Conservation (phyloP, 2,329 filamentous ascomycete genomes). For the Dothideomycetes sp. region DNA sequence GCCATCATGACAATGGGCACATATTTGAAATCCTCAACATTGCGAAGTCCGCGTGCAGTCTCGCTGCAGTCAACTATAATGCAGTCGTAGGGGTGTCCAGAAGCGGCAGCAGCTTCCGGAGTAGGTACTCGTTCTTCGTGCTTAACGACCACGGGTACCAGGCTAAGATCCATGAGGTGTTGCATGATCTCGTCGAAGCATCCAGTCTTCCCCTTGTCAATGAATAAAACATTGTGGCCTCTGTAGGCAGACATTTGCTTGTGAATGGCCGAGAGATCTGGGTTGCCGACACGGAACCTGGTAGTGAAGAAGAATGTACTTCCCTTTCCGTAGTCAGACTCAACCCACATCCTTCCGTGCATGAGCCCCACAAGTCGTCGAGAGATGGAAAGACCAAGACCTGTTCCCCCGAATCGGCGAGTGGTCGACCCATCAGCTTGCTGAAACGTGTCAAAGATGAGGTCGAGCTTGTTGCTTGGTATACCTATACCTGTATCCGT, state of each 20-base stretch:
- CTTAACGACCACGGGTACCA: constrained; percentile 75
- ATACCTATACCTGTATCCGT: constrained; percentile 96
- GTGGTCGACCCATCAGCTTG: constrained; percentile 97
- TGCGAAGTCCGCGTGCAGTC: constrained; percentile 73
- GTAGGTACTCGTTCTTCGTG: constrained; percentile 57
- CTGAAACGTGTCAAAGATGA: constrained; percentile 98
- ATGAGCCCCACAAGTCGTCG: constrained; percentile 91
- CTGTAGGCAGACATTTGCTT: constrained; percentile 84
- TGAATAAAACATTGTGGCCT: constrained; percentile 84
- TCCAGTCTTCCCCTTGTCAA: constrained; percentile 78
- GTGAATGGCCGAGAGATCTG: constrained; percentile 66
- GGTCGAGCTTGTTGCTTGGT: constrained; percentile 82
- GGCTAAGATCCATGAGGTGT: constrained; percentile 68
- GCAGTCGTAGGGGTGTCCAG: constrained; percentile 71
- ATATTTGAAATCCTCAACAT: constrained; percentile 93
- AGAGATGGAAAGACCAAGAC: constrained; percentile 86
- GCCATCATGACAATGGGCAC: constrained; percentile 89
- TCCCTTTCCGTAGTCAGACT: constrained; percentile 80
- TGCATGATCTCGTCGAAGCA: constrained; percentile 64
- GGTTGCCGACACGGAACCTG: constrained; percentile 71
- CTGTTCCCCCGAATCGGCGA: constrained; percentile 88
- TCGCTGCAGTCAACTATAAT: constrained; percentile 92
- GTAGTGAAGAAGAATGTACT: constrained; percentile 97
- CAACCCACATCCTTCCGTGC: constrained; percentile 94
- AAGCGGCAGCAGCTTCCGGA: constrained; percentile 38